A percentile compares a stretch with the other conserved stretches of the same genome.
phyloP scores from a whole-genome alignment of 2,329 filamentous ascomycete genomes.

The Aspergillus sp. region DNA sequence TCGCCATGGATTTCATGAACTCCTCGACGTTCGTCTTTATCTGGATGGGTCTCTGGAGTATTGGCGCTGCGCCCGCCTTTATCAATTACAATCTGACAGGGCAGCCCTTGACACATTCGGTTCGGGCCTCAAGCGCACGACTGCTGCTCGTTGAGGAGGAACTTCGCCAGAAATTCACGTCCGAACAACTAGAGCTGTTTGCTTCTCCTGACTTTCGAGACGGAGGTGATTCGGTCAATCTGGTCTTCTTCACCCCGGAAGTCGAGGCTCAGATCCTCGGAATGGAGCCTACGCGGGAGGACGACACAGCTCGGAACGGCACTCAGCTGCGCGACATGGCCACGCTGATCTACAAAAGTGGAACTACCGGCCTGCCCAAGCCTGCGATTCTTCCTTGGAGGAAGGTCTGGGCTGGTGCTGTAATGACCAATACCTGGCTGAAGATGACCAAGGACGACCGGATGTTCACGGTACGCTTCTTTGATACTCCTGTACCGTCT shows the following conservation, averaged over 20 bases:
- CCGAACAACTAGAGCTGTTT: slow-evolving; percentile 46
- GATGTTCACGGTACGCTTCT: slow-evolving; percentile 67
- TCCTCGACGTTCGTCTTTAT: slow-evolving; percentile 76
- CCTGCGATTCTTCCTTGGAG: slow-evolving; percentile 74
- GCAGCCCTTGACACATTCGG: slow-evolving; percentile 71
- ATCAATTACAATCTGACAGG: slow-evolving; percentile 84
- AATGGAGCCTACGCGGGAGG: slow-evolving; percentile 57
- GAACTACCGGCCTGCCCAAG: slow-evolving; percentile 83
- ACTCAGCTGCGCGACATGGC: slow-evolving; percentile 60
- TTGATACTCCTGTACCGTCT: not conserved
- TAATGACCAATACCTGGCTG: slow-evolving; percentile 59
- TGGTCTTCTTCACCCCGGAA: slow-evolving; percentile 64
- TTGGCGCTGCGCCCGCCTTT: slow-evolving; percentile 80
- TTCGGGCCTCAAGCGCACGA: slow-evolving; percentile 66
- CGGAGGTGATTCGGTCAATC: slow-evolving; percentile 53
- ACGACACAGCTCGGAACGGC: slow-evolving; percentile 59
- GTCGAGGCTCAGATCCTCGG: slow-evolving; percentile 58
- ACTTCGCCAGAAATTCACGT: slow-evolving; percentile 54
- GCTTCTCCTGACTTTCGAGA: slow-evolving; percentile 42
- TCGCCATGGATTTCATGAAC: slow-evolving; percentile 81
- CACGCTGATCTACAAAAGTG: slow-evolving; percentile 80
- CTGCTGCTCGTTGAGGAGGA: slow-evolving; percentile 72
- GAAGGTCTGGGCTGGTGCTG: slow-evolving; percentile 60
- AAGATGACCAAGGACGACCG: slow-evolving; percentile 64
- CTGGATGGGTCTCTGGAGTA: slow-evolving; percentile 75